Percentiles rank a stretch among this genome's conserved stretches.
Evolutionary conservation across 179 eudicot species (phyloP).

Genomic region (Heliamphora pulchella): DNA sequence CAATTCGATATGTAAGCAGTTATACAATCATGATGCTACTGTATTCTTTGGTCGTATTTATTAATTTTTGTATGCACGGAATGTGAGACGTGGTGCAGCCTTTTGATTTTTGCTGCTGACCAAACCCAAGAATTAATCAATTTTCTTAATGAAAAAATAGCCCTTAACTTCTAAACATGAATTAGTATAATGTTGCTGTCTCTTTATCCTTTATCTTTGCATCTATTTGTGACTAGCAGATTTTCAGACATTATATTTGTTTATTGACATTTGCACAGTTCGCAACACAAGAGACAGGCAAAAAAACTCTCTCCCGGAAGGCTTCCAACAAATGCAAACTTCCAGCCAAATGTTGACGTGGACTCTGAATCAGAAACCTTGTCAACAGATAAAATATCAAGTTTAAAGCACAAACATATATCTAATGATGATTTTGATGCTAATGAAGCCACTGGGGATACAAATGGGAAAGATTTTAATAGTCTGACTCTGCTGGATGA

Average conservation of each 20-base stretch:
- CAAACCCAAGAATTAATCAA: not conserved
- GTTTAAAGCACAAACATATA: conserved; percentile 20
- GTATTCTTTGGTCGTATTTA: not conserved
- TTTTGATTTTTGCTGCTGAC: not conserved
- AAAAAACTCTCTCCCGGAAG: conserved; percentile 47
- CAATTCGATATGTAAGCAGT: not conserved
- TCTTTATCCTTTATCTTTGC: not conserved
- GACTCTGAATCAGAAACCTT: conserved; percentile 34
- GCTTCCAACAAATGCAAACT: conserved; percentile 35
- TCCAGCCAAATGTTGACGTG: conserved; percentile 36
- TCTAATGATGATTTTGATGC: conserved; percentile 20
- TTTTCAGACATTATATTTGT: conserved; percentile 3
- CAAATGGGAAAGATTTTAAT: conserved; percentile 23
- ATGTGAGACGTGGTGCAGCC: not conserved
- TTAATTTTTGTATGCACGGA: not conserved
- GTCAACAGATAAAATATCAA: conserved; percentile 26
- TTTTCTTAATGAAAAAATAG: not conserved
- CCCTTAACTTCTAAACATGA: not conserved
- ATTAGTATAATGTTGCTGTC: not conserved
- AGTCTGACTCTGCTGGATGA: conserved; percentile 21
- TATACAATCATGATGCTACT: not conserved
- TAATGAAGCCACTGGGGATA: conserved; percentile 20
- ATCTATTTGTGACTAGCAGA: not conserved
- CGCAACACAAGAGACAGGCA: conserved; percentile 50
- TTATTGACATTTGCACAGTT: conserved; percentile 33